Percentiles rank a stretch among this genome's conserved stretches.
These are phyloP conservation scores for Rosa persica DNA, from an alignment of 306 rosid species.

Conservation along the genomic window DNA sequence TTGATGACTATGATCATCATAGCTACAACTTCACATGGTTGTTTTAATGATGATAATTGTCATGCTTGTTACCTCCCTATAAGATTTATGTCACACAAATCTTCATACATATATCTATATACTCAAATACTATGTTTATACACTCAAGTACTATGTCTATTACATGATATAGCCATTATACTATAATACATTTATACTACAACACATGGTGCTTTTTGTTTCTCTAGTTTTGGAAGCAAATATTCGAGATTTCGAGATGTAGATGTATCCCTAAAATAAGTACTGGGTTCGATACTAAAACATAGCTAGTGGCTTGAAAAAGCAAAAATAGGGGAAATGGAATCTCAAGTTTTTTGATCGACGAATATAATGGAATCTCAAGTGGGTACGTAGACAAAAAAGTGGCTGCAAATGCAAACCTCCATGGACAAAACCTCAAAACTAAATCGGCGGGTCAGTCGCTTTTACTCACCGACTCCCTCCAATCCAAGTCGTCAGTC, in stretches of 20 bases:
- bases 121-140: no score
- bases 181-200: no score
- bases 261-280: background rate
- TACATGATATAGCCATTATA: no score
- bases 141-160: no score
- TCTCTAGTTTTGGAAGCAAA: background rate
- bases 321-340: background rate
- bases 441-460: constrained; percentile 18
- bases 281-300: background rate
- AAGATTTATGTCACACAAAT: no score
- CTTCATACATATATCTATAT: no score
- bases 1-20: no score
- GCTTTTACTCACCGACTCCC: constrained; percentile 24
- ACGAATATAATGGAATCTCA: background rate
- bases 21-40: no score
- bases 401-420: background rate
- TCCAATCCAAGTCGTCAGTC: constrained; percentile 15
- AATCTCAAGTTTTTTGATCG: background rate
- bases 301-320: background rate
- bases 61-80: no score
- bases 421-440: background rate
- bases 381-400: background rate
- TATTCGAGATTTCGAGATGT: background rate
- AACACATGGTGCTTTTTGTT: no score
- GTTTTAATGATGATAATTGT: no score